A percentile compares a stretch with the other conserved stretches of the same genome.
These are phyloP conservation scores for Elongisporangium senticosum DNA, from an alignment of 352 stramenopile species.

Conservation along the genomic window DNA sequence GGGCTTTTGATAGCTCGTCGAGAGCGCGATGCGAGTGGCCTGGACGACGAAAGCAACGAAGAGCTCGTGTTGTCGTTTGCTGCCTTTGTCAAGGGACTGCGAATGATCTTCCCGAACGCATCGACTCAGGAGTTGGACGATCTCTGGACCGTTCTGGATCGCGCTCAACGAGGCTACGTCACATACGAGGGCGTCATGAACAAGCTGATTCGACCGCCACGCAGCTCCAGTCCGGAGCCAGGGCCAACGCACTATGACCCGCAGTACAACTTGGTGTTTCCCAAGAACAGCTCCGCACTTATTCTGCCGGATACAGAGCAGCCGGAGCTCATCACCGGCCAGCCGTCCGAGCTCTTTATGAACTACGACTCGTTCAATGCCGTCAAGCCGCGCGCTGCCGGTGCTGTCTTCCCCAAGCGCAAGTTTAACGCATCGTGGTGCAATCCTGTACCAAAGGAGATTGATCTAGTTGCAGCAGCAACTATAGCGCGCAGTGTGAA, in stretches of 20 bases:
- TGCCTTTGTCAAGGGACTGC: slow-evolving; percentile 34
- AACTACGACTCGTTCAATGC: slow-evolving; percentile 62
- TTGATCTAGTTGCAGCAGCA: not conserved
- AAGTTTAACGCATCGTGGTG: slow-evolving; percentile 72
- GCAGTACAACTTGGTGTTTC: slow-evolving; percentile 35
- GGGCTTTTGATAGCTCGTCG: slow-evolving; percentile 6
- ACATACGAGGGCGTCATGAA: slow-evolving; percentile 15
- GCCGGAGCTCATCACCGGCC: slow-evolving; percentile 18
- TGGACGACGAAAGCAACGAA: not conserved
- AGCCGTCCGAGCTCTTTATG: slow-evolving; percentile 60
- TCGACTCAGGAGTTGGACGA: slow-evolving; percentile 49
- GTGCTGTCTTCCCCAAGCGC: slow-evolving; percentile 47
- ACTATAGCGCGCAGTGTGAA: not conserved
- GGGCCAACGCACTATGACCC: slow-evolving; percentile 67
- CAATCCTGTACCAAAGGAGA: slow-evolving; percentile 44
- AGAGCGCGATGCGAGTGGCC: slow-evolving; percentile 4
- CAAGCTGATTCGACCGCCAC: slow-evolving; percentile 16
- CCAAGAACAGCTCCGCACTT: slow-evolving; percentile 26
- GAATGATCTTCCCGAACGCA: slow-evolving; percentile 48
- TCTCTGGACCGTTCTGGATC: slow-evolving; percentile 35
- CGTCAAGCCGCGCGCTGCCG: slow-evolving; percentile 39
- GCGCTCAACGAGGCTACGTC: slow-evolving; percentile 8
- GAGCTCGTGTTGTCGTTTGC: slow-evolving; percentile 17
- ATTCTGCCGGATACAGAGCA: slow-evolving; percentile 43
- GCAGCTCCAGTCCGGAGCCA: slow-evolving; percentile 47